These are phyloP conservation scores for Cicer chorassanicum DNA, from an alignment of 306 rosid species.

Conservation along the genomic window DNA sequence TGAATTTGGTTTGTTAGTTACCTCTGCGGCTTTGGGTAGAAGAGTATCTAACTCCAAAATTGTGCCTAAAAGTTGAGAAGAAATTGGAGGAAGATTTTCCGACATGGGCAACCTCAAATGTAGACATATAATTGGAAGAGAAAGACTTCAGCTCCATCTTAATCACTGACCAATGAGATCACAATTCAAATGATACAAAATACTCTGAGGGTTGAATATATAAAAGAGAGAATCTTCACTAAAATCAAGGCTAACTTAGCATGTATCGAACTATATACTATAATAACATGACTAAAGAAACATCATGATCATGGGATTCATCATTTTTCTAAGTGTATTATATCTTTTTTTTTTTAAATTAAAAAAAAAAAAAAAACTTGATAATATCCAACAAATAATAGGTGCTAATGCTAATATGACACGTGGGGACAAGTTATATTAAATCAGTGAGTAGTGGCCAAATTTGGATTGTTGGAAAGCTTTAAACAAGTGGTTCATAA, in stretches of 20 bases:
- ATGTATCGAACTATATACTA: slow-evolving; percentile 44
- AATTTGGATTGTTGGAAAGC: no score
- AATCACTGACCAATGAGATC: slow-evolving; percentile 31
- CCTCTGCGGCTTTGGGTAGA: slow-evolving; percentile 60
- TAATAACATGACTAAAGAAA: slow-evolving; percentile 23
- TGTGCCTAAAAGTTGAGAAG: slow-evolving; percentile 49
- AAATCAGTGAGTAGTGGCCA: no score
- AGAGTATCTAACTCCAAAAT: slow-evolving; percentile 50
- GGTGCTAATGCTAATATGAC: no score
- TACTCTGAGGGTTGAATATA: not conserved
- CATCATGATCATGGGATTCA: slow-evolving; percentile 45
- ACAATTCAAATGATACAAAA: slow-evolving; percentile 28
- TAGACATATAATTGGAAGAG: slow-evolving; percentile 52
- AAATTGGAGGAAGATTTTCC: slow-evolving; percentile 48
- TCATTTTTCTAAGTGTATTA: slow-evolving; percentile 47
- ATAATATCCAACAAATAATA: no score
- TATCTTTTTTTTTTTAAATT: no score
- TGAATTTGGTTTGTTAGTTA: slow-evolving; percentile 32
- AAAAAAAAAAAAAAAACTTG: no score
- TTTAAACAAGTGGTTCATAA: no score
- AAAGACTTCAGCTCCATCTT: slow-evolving; percentile 66
- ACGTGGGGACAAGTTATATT: no score
- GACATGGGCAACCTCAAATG: slow-evolving; percentile 52
- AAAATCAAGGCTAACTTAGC: slow-evolving; percentile 38
- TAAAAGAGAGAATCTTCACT: slow-evolving; percentile 34